These are phyloP conservation scores for Caloboletus inedulis DNA, from an alignment of 1,284 basidiomycete genomes.

Conservation along the genomic window DNA sequence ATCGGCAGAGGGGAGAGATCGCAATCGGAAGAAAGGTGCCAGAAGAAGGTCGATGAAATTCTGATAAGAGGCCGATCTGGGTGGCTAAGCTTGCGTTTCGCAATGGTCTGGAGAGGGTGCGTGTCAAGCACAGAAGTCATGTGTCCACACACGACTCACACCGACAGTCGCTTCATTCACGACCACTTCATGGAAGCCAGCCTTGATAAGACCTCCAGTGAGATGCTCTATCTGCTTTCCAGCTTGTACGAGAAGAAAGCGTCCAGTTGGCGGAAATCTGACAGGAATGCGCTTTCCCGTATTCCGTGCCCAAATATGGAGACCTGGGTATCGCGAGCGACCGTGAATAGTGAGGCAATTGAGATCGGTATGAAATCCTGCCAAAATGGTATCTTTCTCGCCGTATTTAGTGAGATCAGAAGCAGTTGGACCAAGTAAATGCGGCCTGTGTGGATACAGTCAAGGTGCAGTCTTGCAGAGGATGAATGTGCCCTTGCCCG, in stretches of 20 bases:
- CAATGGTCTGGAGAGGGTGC: conserved; percentile 55
- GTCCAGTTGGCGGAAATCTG: conserved; percentile 69
- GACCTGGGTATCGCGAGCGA: conserved; percentile 78
- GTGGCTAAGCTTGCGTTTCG: conserved; percentile 51
- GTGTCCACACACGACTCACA: conserved; percentile 38
- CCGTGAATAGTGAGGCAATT: conserved; percentile 90
- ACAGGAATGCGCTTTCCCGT: conserved; percentile 85
- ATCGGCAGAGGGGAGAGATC: conserved; percentile 62
- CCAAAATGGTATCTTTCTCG: conserved; percentile 74
- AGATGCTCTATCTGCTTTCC: conserved; percentile 91
- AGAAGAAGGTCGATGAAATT: conserved; percentile 94
- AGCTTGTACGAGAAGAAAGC: conserved; percentile 79
- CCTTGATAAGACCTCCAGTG: conserved; percentile 82
- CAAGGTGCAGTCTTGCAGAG: not conserved
- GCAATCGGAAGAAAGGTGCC: conserved; percentile 85
- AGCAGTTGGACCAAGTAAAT: conserved; percentile 87
- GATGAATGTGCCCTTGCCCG: conserved; percentile 49
- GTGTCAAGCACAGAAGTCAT: not conserved
- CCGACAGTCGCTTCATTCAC: conserved; percentile 77
- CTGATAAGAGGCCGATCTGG: conserved; percentile 82
- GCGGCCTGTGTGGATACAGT: conserved; percentile 52
- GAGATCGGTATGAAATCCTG: conserved; percentile 87
- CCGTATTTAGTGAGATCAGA: conserved; percentile 82
- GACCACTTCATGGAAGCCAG: conserved; percentile 91
- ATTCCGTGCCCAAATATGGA: conserved; percentile 91